A percentile compares a stretch with the other conserved stretches of the same genome.
Evolutionary conservation across 768 basidiomycete genomes (phyloP).

Genomic region (Naganishia vaughanmartiniae): DNA sequence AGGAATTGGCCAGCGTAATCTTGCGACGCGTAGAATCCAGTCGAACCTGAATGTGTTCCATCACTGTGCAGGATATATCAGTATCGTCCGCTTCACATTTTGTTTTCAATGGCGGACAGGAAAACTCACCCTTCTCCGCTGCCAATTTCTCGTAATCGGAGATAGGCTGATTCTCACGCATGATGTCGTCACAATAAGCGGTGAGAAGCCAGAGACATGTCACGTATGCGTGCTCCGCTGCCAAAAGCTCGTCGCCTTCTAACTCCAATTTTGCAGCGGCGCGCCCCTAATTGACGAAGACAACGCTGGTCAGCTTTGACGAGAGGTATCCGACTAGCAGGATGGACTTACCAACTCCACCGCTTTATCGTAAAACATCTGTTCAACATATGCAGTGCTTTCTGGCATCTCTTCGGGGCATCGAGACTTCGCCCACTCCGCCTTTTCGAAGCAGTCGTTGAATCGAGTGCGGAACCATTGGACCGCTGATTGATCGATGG

Average conservation of each 20-base stretch:
- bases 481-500: slow-evolving; percentile 48
- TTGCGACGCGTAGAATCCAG: slow-evolving; percentile 35
- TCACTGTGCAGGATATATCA: slow-evolving; percentile 29
- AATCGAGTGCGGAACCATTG: slow-evolving; percentile 92
- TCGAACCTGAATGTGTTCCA: slow-evolving; percentile 34
- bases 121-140: slow-evolving; percentile 53
- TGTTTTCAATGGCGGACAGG: not conserved
- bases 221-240: slow-evolving; percentile 92
- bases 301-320: not conserved
- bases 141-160: slow-evolving; percentile 52
- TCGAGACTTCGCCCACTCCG: slow-evolving; percentile 58
- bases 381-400: slow-evolving; percentile 79
- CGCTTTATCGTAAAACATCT: slow-evolving; percentile 88
- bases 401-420: slow-evolving; percentile 68
- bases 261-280: slow-evolving; percentile 89
- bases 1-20: slow-evolving; percentile 27
- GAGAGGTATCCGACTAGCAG: not conserved
- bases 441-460: slow-evolving; percentile 89
- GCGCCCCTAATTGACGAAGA: slow-evolving; percentile 64
- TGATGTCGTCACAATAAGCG: slow-evolving; percentile 76
- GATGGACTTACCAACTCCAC: slow-evolving; percentile 67
- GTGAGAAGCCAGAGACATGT: slow-evolving; percentile 92
- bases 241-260: slow-evolving; percentile 69
- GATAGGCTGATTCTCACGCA: slow-evolving; percentile 47
- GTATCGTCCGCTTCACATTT: not conserved